Evolutionary conservation across 352 stramenopile species (phyloP).

Genomic region (Saprolegnia diclina): DNA sequence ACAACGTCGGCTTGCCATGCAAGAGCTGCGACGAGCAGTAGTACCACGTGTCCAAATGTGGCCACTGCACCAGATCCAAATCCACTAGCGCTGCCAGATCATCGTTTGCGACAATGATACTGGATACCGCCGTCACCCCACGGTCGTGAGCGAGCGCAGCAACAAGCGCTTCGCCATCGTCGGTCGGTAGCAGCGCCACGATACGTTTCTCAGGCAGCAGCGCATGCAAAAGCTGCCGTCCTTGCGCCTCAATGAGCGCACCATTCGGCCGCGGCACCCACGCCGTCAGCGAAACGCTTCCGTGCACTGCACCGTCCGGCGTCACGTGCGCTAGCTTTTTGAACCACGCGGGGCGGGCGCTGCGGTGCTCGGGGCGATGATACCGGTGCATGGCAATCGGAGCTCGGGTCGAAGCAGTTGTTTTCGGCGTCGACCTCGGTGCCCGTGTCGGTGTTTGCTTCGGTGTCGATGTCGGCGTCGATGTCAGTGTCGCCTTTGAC

Average conservation of each 20-base stretch:
- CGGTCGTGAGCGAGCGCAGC: not conserved
- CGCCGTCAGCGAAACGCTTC: not conserved
- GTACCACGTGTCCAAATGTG: conserved; percentile 1
- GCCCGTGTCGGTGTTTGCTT: not conserved
- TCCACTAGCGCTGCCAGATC: not conserved
- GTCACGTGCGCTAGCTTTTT: not conserved
- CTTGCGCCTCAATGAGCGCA: not conserved
- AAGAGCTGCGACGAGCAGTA: not conserved
- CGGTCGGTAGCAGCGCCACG: not conserved
- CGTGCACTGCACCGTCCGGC: not conserved
- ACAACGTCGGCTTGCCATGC: not conserved
- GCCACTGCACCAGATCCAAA: not conserved
- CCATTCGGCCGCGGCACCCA: not conserved
- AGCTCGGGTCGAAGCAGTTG: no score
- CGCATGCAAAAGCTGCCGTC: not conserved
- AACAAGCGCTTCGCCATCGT: not conserved
- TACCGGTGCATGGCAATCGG: no score
- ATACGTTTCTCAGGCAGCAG: not conserved
- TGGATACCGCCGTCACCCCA: not conserved
- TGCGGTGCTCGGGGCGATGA: no score
- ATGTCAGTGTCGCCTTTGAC: not conserved
- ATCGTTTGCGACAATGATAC: not conserved
- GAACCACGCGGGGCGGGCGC: no score
- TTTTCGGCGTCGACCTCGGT: not conserved
- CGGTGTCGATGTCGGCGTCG: not conserved